Evolutionary conservation across 257 asterid species (phyloP), one percentile per base, ranked within the genome.

Genomic region (Mitragyna speciosa): DNA sequence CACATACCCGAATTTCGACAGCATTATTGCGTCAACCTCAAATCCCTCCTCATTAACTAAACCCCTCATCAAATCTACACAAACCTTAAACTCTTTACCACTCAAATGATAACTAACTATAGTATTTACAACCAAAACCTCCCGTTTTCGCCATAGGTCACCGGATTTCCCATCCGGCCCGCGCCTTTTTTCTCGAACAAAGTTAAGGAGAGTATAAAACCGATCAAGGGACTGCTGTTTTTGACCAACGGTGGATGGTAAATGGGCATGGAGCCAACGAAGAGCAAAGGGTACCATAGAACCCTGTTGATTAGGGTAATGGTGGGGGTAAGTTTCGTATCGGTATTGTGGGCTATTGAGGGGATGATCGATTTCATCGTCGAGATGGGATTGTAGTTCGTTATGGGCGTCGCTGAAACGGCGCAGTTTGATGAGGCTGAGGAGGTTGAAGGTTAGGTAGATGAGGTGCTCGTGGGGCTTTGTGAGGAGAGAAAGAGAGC

Each of bases 231-330:
- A 84, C 75, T 87, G 86, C 79, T 87, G 92, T 54, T 92, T 93
- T 28, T 96, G 90, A 49, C 92, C 95, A 6, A 95, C 89, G 19
- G 97, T 83, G 30, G 88, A 88, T 1, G 99, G 99, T 77, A 92
- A 83, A 69, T 90, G 91, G 22, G 98, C 96, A 78, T 89, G 98
- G 75, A 96, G 80, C 96, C 97, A 91, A 3, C 99, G 93, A 56
- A 96, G 94, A 36, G 96, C 97, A 68, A 95, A 95, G 3, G 99
- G 99, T 51, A 90, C 85, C 94, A 95, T 93, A 77, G 98, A 93
- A 68, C 97, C 97, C 48, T 85, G 78, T 30, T 84, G 92, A 69
- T 87, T 85, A 10, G 96, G 97, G 83, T 93, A 93, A 71, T 90
- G 93, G n/a, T 87, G 85, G 70, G 97, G 95, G 83, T 89, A 91